A percentile compares a stretch with the other conserved stretches of the same genome.
Conservation (phyloP, 176 grass and related monocot genomes). For the Puccinellia tenuiflora region DNA sequence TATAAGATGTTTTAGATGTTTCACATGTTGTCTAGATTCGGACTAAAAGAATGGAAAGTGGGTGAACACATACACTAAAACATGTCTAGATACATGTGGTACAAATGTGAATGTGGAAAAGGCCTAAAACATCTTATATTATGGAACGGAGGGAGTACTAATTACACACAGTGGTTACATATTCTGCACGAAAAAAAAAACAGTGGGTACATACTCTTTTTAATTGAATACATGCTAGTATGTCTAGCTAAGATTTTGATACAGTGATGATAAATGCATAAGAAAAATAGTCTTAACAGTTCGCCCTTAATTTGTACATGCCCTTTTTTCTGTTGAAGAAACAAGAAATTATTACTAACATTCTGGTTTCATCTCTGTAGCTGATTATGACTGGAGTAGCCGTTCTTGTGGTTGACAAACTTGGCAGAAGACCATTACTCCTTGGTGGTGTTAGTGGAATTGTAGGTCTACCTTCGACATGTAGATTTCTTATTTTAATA, state of each 20-base stretch:
- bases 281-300: neutral
- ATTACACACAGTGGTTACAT: neutral
- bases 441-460: constrained; percentile 95
- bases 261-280: neutral
- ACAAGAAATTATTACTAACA: neutral
- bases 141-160: no score
- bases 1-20: no score
- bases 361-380: constrained; percentile 44
- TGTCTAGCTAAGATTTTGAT: constrained; percentile 6
- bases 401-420: constrained; percentile 74
- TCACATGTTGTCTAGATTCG: no score
- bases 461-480: constrained; percentile 44
- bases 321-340: neutral
- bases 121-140: no score
- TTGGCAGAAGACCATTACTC: constrained; percentile 91
- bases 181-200: no score
- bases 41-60: no score
- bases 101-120: no score
- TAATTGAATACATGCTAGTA: neutral
- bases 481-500: constrained; percentile 19
- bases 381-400: constrained; percentile 89
- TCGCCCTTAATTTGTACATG: neutral
- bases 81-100: no score
- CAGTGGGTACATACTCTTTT: neutral
- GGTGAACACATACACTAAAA: no score